Evolutionary conservation across 768 basidiomycete genomes (phyloP).

Genomic region (Russula olivacea): DNA sequence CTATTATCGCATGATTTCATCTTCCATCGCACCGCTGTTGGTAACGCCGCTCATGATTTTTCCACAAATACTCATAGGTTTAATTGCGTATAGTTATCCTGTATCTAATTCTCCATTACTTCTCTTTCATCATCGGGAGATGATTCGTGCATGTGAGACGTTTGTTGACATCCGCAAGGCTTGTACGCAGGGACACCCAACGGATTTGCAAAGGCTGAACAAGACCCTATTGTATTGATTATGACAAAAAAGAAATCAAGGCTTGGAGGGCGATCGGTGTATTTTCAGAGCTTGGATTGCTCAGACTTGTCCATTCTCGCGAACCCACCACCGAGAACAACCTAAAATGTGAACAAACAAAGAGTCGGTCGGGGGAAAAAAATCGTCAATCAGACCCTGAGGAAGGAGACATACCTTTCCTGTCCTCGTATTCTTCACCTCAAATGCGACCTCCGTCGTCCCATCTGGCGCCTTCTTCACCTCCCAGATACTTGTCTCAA

Average conservation of each 20-base stretch:
- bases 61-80: background rate
- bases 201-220: background rate
- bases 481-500: conserved; percentile 78
- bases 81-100: background rate
- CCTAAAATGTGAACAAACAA: background rate
- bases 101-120: background rate
- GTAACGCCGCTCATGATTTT: background rate
- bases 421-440: conserved; percentile 35
- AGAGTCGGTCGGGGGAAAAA: background rate
- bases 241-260: background rate
- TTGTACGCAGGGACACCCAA: background rate
- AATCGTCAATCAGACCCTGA: background rate
- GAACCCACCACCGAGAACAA: conserved; percentile 18
- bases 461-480: conserved; percentile 45
- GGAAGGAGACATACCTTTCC: conserved; percentile 33
- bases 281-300: conserved; percentile 6
- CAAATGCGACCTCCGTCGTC: conserved; percentile 37
- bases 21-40: background rate
- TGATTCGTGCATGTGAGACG: background rate
- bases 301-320: conserved; percentile 11
- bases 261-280: background rate
- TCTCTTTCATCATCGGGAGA: background rate
- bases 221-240: background rate
- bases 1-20: background rate
- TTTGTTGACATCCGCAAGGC: background rate